Evolutionary conservation across 1,284 basidiomycete species (phyloP).

Genomic region (Exobasidium cylindrosporum): DNA sequence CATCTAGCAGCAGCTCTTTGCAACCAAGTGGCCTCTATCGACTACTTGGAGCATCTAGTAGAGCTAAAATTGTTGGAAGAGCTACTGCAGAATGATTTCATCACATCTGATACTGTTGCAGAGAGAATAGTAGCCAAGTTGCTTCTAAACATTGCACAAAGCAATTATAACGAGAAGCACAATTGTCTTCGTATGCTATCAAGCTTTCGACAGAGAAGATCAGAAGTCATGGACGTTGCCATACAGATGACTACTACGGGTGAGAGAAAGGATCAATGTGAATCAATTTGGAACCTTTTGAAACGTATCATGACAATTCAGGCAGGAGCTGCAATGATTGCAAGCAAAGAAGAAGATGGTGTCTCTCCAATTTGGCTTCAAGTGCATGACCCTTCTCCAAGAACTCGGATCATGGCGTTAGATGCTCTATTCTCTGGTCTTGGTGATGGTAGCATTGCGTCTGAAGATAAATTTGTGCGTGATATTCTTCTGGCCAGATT

Average conservation of each 20-base stretch:
- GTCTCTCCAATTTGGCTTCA: not conserved
- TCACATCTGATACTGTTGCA: not conserved
- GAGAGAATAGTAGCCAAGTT: too few relatives aligned
- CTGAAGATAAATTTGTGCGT: not conserved
- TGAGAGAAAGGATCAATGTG: not conserved
- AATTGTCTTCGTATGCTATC: slow-evolving; percentile 5
- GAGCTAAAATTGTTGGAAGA: not conserved
- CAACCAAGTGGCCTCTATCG: not conserved
- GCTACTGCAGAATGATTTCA: not conserved
- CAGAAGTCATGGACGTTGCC: slow-evolving; percentile 1
- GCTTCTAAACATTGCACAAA: too few relatives aligned
- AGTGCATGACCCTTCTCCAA: slow-evolving; percentile 2
- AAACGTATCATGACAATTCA: not conserved
- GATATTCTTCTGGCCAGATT: too few relatives aligned
- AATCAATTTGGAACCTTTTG: not conserved
- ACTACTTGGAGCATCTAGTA: too few relatives aligned
- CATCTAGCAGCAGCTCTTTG: not conserved
- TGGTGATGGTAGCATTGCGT: not conserved
- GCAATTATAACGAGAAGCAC: too few relatives aligned
- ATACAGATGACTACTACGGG: not conserved
- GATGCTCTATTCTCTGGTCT: not conserved
- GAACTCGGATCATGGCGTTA: not conserved
- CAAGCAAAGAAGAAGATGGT: slow-evolving; percentile 6
- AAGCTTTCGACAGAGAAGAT: slow-evolving; percentile 6
- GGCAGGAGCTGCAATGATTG: not conserved